Percentiles rank a stretch among this genome's conserved stretches.
Evolutionary conservation across 306 rosid genomes (phyloP).

Genomic region (Trifolium pratense): DNA sequence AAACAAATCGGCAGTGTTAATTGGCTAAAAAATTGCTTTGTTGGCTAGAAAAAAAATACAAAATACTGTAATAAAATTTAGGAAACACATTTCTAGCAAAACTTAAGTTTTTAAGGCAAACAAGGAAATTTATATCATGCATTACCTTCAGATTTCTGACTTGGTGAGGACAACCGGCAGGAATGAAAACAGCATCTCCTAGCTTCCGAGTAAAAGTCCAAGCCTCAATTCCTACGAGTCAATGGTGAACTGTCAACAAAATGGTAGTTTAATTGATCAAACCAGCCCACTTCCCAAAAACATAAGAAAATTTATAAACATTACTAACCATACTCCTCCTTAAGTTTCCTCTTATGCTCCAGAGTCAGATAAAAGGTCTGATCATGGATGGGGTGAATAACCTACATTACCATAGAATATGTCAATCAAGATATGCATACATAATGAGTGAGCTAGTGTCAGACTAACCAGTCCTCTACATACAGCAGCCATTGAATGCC

Average conservation of each 20-base stretch:
- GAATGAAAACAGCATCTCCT: slow-evolving; percentile 50
- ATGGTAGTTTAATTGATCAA: background rate
- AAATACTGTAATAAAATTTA: background rate
- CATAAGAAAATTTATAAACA: background rate
- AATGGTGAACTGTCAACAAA: background rate
- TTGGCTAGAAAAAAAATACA: background rate
- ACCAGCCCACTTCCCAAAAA: background rate
- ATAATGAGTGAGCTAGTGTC: background rate
- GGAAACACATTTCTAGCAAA: background rate
- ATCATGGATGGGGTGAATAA: slow-evolving; percentile 74
- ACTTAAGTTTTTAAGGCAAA: background rate
- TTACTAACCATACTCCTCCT: slow-evolving; percentile 75
- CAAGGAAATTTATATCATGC: background rate
- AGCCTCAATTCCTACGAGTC: slow-evolving; percentile 49
- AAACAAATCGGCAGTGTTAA: background rate
- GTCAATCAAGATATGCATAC: background rate
- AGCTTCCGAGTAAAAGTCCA: slow-evolving; percentile 50
- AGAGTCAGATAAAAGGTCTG: slow-evolving; percentile 67
- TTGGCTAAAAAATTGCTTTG: too few species aligned
- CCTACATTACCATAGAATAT: slow-evolving; percentile 45
- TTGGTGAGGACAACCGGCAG: slow-evolving; percentile 51
- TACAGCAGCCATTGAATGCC: background rate
- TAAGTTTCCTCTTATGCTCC: slow-evolving; percentile 73
- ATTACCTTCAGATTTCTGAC: slow-evolving; percentile 50
- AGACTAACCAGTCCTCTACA: background rate